A percentile compares a stretch with the other conserved stretches of the same genome.
phyloP scores from a whole-genome alignment of 495 filamentous ascomycete species.

The Collariella sp. region DNA sequence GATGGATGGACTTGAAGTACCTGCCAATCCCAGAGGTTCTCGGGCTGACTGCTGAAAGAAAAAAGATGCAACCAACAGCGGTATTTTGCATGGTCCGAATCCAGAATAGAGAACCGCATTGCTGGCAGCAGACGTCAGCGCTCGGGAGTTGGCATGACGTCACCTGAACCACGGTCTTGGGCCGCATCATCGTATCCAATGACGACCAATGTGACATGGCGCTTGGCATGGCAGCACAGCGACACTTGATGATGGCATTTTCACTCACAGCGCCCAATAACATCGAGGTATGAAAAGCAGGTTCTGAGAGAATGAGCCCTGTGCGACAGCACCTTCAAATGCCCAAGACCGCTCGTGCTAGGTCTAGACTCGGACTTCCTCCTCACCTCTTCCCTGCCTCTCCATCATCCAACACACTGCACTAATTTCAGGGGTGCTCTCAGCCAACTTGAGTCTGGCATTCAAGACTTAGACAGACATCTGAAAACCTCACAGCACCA shows the following conservation, averaged over 20 bases:
- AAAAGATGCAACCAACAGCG: too few species aligned
- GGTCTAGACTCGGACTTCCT: too few species aligned
- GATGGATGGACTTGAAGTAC: too few species aligned
- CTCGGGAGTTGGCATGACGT: background rate
- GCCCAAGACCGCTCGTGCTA: background rate
- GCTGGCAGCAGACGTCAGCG: background rate
- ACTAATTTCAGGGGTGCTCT: background rate
- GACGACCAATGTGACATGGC: too few species aligned
- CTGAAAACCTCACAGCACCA: background rate
- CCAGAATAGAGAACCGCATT: too few species aligned
- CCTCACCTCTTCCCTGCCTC: background rate
- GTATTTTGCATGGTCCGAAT: too few species aligned
- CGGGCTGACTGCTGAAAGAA: too few species aligned
- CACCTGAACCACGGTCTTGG: too few species aligned
- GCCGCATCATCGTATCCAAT: too few species aligned
- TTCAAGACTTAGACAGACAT: background rate
- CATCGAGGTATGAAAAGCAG: background rate
- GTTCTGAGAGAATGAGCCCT: background rate
- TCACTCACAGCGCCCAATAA: background rate
- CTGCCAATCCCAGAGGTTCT: too few species aligned
- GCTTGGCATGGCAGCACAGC: background rate
- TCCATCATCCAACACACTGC: background rate
- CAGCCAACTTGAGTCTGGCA: background rate
- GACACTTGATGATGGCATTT: background rate
- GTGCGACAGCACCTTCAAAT: background rate